Evolutionary conservation across 768 basidiomycete genomes (phyloP).

Genomic region (Xanthoconium purpureum): DNA sequence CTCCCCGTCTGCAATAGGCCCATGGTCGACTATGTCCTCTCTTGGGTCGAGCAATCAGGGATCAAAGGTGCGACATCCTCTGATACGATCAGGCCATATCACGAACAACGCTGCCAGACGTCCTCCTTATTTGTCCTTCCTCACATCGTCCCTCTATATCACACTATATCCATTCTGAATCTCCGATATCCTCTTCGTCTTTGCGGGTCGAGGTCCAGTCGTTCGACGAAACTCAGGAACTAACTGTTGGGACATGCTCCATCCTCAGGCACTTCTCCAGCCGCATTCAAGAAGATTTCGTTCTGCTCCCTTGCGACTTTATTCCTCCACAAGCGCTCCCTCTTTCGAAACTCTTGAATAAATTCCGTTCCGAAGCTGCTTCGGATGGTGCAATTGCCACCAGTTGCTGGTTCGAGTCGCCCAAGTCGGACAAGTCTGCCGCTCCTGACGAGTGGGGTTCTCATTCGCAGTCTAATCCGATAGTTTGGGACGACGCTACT

Average conservation of each 20-base stretch:
- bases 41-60: slow-evolving; percentile 86
- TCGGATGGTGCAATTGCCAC: slow-evolving; percentile 63
- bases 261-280: slow-evolving; percentile 73
- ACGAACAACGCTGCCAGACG: slow-evolving; percentile 48
- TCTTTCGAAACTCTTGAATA: slow-evolving; percentile 69
- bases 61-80: slow-evolving; percentile 58
- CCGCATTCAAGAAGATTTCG: slow-evolving; percentile 81
- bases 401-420: slow-evolving; percentile 59
- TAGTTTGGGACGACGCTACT: slow-evolving; percentile 66
- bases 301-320: slow-evolving; percentile 89
- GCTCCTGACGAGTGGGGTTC: slow-evolving; percentile 67
- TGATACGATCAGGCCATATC: slow-evolving; percentile 5
- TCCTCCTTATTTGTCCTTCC: slow-evolving; percentile 81
- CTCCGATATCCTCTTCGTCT: slow-evolving; percentile 56
- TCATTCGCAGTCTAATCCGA: slow-evolving; percentile 43
- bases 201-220: slow-evolving; percentile 76
- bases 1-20: slow-evolving; percentile 86
- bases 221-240: slow-evolving; percentile 69
- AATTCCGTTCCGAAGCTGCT: slow-evolving; percentile 71
- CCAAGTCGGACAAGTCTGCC: slow-evolving; percentile 50
- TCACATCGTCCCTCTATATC: slow-evolving; percentile 73
- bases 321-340: slow-evolving; percentile 73
- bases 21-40: slow-evolving; percentile 76
- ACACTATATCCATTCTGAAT: slow-evolving; percentile 80
- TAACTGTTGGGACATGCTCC: slow-evolving; percentile 66